phyloP scores from a whole-genome alignment of 192 early-diverging fungal species.

The Coemansia guatemalensis region DNA sequence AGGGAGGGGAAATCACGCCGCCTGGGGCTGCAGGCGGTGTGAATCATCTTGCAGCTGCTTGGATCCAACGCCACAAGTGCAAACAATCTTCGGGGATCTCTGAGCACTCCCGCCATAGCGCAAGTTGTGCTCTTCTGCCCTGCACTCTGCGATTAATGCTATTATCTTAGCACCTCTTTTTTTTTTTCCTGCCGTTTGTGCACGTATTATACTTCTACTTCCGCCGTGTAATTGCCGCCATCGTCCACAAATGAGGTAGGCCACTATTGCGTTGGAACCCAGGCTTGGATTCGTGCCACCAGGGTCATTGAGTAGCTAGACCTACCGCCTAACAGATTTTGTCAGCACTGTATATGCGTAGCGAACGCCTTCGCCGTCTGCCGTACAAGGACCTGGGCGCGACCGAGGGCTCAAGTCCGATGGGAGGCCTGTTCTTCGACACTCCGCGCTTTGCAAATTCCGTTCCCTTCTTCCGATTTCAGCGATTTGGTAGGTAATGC shows the following conservation, averaged over 20 bases:
- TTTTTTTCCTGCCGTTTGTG: background rate
- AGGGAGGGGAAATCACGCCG: too few relatives aligned
- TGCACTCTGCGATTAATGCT: background rate
- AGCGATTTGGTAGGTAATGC: slow-evolving; percentile 43
- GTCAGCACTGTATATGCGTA: slow-evolving; percentile 10
- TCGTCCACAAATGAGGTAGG: slow-evolving; percentile 7
- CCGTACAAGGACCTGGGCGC: slow-evolving; percentile 47
- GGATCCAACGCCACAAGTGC: background rate
- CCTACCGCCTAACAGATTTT: background rate
- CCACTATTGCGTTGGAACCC: background rate
- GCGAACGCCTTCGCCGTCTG: slow-evolving; percentile 48
- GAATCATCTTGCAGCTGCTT: background rate
- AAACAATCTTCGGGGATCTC: background rate
- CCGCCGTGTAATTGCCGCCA: background rate
- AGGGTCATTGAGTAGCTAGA: background rate
- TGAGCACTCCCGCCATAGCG: background rate
- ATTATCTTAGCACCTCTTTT: background rate
- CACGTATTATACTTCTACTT: background rate
- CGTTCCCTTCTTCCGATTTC: slow-evolving; percentile 49
- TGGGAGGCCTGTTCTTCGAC: slow-evolving; percentile 48
- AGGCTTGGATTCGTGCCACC: background rate
- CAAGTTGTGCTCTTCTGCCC: background rate
- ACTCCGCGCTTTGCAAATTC: slow-evolving; percentile 54
- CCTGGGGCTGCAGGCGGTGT: background rate
- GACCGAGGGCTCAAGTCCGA: slow-evolving; percentile 43